Evolutionary conservation across 805 yeast genomes (phyloP).

Genomic region (Candida sakaeoensis): DNA sequence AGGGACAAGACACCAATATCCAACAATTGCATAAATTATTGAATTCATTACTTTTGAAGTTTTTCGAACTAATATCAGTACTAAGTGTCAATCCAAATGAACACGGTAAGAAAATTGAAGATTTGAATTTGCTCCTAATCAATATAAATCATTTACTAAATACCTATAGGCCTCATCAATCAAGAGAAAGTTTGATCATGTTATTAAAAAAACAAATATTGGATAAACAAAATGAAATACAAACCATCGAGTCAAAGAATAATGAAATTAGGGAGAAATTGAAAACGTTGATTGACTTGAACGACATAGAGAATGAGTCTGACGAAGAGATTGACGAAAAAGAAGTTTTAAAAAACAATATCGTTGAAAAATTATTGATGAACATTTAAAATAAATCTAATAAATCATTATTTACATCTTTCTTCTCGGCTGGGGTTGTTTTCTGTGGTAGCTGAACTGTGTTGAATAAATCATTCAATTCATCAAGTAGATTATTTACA

Average conservation of each 20-base stretch:
- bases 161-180: conserved; percentile 92
- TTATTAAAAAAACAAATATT: conserved; percentile 68
- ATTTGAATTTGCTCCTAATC: conserved; percentile 73
- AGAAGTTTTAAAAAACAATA: conserved; percentile 9
- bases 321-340: conserved; percentile 4
- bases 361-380: conserved; percentile 11
- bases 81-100: conserved; percentile 69
- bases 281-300: conserved; percentile 15
- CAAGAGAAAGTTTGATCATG: conserved; percentile 82
- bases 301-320: conserved; percentile 4
- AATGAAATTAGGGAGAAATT: conserved; percentile 37
- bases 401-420: conserved; percentile 25
- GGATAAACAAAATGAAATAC: conserved; percentile 53
- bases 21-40: conserved; percentile 75
- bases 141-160: conserved; percentile 90
- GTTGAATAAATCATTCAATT: conserved; percentile 68
- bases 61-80: conserved; percentile 76
- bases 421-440: conserved; percentile 7
- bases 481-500: conserved; percentile 52
- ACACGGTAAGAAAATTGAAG: conserved; percentile 61
- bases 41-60: conserved; percentile 74
- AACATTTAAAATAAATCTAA: conserved; percentile 32
- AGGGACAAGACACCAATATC: conserved; percentile 35
- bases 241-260: conserved; percentile 39
- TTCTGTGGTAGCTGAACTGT: conserved; percentile 24